Base-by-base conservation (phyloP, 306 rosid species). In the Adenanthera pavonina region DNA sequence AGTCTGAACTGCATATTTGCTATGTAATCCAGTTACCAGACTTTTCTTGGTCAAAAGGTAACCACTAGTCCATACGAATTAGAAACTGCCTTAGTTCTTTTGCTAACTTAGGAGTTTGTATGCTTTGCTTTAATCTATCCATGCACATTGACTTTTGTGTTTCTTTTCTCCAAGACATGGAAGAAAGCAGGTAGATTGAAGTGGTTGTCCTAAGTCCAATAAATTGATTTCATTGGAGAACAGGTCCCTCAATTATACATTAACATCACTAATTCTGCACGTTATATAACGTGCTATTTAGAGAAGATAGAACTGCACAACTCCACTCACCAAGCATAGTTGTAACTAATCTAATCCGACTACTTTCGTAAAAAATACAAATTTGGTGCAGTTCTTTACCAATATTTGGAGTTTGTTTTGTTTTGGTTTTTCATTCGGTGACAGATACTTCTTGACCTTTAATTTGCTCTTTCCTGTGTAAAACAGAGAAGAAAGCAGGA, bases 401-500 rank as follows among this genome's bases (percentile, higher is more conserved):
- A 75, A 66, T 57, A 57, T 66, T 35, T 51, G 68, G 17, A 43
- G 67, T 52, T 65, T 44, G 20, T 70, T 75, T 59, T 54, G 44
- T 66, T 35, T 80, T 15, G 76, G 69, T 66, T 20, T 25, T 25
- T 52, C 38, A 77, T 75, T 46, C 2, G 74, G 43, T 46, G 56
- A 9, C 54, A 5, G 77, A 71, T 57, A 13, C 49, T 79, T 71
- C 17, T 48, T 71, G 48, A 75, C n/a, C 69, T 34, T 56, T 25
- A 25, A 25, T 25, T 77, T 47, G 6, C 15, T 25, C 2, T 35
- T 69, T 72, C 40, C 13, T 64, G 43, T 64, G 43, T 86, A 44
- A 70, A 54, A 72, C 97, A 93, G 99, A 91, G 81, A 95, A 95
- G 92, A 93, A 93, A 85, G 85, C 87, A 19, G 84, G 84, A 54